A percentile compares a stretch with the other conserved stretches of the same genome.
phyloP scores from a whole-genome alignment of 2,329 filamentous ascomycete species.

The Dryadomyces quercivorus region DNA sequence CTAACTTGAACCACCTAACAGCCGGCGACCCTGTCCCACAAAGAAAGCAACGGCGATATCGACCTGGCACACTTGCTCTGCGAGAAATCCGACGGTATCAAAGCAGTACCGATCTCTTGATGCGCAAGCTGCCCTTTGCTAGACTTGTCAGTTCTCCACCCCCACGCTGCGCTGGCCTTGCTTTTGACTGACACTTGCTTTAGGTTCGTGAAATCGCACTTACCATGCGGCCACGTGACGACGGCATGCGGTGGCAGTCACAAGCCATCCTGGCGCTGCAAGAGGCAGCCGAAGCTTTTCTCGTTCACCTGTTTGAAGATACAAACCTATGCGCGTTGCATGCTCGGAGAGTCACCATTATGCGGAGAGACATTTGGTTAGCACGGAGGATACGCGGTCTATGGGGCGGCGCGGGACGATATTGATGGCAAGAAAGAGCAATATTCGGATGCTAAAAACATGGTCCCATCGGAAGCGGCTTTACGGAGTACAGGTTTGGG shows the following conservation, averaged over 20 bases:
- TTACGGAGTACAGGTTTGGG: background rate
- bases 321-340: slow-evolving; percentile 94
- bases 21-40: slow-evolving; percentile 63
- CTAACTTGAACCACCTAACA: slow-evolving; percentile 21
- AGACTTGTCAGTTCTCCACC: slow-evolving; percentile 43
- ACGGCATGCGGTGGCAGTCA: slow-evolving; percentile 85
- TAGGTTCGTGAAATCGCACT: slow-evolving; percentile 58
- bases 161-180: background rate
- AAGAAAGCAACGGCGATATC: slow-evolving; percentile 51
- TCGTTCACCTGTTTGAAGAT: slow-evolving; percentile 94
- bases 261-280: slow-evolving; percentile 89
- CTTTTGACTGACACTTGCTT: background rate
- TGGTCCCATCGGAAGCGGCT: background rate
- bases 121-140: slow-evolving; percentile 70
- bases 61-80: slow-evolving; percentile 72
- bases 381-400: slow-evolving; percentile 67
- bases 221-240: slow-evolving; percentile 45
- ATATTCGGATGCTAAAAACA: background rate
- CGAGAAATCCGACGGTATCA: slow-evolving; percentile 89
- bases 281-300: slow-evolving; percentile 90
- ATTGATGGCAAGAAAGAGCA: slow-evolving; percentile 7
- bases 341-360: slow-evolving; percentile 91
- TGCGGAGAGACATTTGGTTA: slow-evolving; percentile 96
- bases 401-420: slow-evolving; percentile 57
- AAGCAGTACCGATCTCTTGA: slow-evolving; percentile 74